Evolutionary conservation across 1,284 basidiomycete species (phyloP).

Genomic region (Pisolithus thermaeus): DNA sequence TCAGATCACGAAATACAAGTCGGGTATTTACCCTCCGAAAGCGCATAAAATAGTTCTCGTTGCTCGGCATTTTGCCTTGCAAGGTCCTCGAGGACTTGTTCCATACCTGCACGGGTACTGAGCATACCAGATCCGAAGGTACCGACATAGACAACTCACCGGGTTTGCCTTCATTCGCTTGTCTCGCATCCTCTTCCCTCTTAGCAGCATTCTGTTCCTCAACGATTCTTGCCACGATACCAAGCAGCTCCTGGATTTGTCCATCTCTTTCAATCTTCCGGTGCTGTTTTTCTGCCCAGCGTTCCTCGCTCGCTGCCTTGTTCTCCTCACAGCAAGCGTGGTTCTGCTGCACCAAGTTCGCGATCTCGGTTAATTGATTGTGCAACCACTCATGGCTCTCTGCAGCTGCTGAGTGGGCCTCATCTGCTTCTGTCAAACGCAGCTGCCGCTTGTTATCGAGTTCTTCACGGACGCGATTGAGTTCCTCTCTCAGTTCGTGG

Average conservation of each 20-base stretch:
- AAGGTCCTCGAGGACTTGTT: conserved; percentile 50
- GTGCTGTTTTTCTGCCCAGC: conserved; percentile 51
- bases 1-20: neutral
- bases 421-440: conserved; percentile 51
- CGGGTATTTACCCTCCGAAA: conserved; percentile 47
- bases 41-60: conserved; percentile 39
- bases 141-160: too few species aligned
- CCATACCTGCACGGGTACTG: conserved; percentile 35
- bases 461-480: conserved; percentile 49
- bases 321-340: conserved; percentile 51
- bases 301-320: conserved; percentile 48
- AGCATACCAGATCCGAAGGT: neutral
- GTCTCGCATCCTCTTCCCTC: conserved; percentile 44
- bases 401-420: conserved; percentile 45
- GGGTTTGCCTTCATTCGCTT: conserved; percentile 42
- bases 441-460: conserved; percentile 50
- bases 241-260: conserved; percentile 45
- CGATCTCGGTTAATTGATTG: conserved; percentile 58
- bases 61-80: conserved; percentile 47
- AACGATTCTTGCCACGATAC: conserved; percentile 52
- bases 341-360: conserved; percentile 61
- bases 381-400: conserved; percentile 56
- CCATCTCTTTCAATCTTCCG: conserved; percentile 51
- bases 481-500: conserved; percentile 53
- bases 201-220: conserved; percentile 45